Evolutionary conservation across 1,284 basidiomycete species (phyloP).

Genomic region (Phellinidium pouzarii): DNA sequence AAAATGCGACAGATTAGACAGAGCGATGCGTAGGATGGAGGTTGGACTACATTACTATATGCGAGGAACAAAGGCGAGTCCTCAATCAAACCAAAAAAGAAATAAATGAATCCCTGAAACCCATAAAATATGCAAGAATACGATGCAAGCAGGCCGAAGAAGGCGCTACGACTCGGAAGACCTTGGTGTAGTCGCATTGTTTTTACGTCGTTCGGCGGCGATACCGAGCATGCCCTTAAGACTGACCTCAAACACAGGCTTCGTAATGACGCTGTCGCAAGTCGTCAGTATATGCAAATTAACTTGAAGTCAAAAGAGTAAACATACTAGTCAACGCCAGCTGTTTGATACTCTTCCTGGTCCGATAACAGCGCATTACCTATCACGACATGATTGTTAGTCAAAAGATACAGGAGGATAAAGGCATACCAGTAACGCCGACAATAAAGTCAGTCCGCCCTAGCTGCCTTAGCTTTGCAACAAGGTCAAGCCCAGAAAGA

Average conservation of each 20-base stretch:
- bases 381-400: conserved; percentile 24
- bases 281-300: background rate
- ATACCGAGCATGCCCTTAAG: conserved; percentile 45
- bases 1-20: background rate
- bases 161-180: background rate
- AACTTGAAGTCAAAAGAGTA: background rate
- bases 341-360: conserved; percentile 69
- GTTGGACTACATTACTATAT: too few relatives aligned
- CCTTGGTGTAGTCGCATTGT: background rate
- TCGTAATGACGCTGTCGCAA: conserved; percentile 49
- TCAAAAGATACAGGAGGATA: conserved; percentile 27
- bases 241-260: conserved; percentile 59
- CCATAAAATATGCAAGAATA: background rate
- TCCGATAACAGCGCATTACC: conserved; percentile 64
- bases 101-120: background rate
- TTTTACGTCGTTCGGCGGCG: conserved; percentile 45
- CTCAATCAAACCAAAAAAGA: background rate
- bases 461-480: conserved; percentile 57
- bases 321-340: conserved; percentile 70
- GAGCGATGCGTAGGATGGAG: background rate
- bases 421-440: conserved; percentile 59
- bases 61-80: background rate
- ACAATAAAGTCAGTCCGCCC: conserved; percentile 72
- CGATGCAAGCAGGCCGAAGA: background rate
- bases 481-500: conserved; percentile 70